Evolutionary conservation across 352 stramenopile species (phyloP).

Genomic region (Plasmopara halstedii): DNA sequence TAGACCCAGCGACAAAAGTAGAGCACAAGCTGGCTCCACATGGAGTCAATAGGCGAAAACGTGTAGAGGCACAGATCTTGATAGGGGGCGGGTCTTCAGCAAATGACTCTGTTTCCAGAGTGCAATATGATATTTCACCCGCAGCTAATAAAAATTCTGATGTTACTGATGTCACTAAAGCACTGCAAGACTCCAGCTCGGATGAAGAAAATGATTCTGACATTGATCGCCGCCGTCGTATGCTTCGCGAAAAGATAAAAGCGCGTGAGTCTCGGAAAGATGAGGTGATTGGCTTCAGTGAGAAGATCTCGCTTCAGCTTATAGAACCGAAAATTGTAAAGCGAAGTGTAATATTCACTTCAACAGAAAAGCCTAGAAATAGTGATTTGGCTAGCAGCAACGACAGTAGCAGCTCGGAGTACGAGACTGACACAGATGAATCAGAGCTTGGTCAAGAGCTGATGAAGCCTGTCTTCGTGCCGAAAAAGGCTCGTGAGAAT

Average conservation of each 20-base stretch:
- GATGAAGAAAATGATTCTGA: neutral
- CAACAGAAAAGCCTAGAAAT: conserved; percentile 1
- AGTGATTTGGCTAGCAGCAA: conserved; percentile 31
- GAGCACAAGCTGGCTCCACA: conserved; percentile 14
- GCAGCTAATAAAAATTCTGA: conserved; percentile 13
- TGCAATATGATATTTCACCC: conserved; percentile 8
- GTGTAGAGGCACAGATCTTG: conserved; percentile 55
- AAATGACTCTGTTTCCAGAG: conserved; percentile 3
- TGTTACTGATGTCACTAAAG: conserved; percentile 33
- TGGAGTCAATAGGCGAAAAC: conserved; percentile 24
- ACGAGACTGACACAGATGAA: conserved; percentile 76
- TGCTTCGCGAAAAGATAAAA: neutral
- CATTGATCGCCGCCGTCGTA: neutral
- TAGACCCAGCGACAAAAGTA: conserved; percentile 14
- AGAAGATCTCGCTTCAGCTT: conserved; percentile 3
- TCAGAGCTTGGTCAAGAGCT: conserved; percentile 63
- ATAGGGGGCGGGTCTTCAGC: conserved; percentile 14
- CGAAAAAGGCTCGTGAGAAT: conserved; percentile 82
- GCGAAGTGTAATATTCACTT: conserved; percentile 2
- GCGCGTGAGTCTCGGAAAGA: neutral
- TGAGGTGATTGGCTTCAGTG: neutral
- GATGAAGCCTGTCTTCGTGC: conserved; percentile 90
- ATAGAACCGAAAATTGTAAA: conserved; percentile 36
- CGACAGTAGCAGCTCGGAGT: conserved; percentile 55
- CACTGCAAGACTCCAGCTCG: conserved; percentile 66